Percentiles rank a stretch among this genome's conserved stretches.
Evolutionary conservation across 2,329 filamentous ascomycete species (phyloP).

Genomic region (Arachnomyces sp.): DNA sequence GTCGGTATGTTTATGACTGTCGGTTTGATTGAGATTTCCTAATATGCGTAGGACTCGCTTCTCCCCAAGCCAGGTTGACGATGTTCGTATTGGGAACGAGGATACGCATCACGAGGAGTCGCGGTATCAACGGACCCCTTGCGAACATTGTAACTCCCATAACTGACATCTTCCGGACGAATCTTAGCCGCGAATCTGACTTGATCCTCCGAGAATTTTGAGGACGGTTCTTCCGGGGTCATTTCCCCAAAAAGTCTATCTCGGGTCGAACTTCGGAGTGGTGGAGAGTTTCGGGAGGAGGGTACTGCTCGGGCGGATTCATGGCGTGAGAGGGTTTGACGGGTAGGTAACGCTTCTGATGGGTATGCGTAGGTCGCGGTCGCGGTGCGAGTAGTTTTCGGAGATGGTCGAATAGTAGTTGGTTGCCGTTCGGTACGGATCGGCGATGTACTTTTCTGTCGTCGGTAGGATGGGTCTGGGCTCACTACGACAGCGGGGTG

Average conservation of each 20-base stretch:
- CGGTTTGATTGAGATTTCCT: background rate
- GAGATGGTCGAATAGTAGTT: constrained; percentile 11
- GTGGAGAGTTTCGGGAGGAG: constrained; percentile 2
- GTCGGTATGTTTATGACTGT: background rate
- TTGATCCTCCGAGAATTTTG: background rate
- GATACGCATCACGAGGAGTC: constrained; percentile 11
- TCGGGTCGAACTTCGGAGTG: background rate
- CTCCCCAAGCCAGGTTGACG: constrained; percentile 14
- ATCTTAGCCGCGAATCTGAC: constrained; percentile 6
- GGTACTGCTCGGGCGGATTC: constrained; percentile 4
- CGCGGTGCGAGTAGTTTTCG: constrained; percentile 21
- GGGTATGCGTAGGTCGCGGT: constrained; percentile 20
- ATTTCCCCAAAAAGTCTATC: constrained; percentile 6
- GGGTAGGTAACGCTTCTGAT: constrained; percentile 12
- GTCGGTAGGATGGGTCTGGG: constrained; percentile 18
- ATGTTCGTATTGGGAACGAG: constrained; percentile 16
- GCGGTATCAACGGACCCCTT: constrained; percentile 8
- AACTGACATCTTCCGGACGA: constrained; percentile 8
- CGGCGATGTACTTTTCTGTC: constrained; percentile 22
- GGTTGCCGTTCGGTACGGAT: constrained; percentile 18
- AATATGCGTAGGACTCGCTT: constrained; percentile 15
- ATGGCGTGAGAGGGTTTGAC: background rate
- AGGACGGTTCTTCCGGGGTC: constrained; percentile 2
- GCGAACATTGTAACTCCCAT: constrained; percentile 6
- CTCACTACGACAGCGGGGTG: constrained; percentile 20